Conservation (phyloP, 73 alveolate species). For the Paramecium caudatum region DNA sequence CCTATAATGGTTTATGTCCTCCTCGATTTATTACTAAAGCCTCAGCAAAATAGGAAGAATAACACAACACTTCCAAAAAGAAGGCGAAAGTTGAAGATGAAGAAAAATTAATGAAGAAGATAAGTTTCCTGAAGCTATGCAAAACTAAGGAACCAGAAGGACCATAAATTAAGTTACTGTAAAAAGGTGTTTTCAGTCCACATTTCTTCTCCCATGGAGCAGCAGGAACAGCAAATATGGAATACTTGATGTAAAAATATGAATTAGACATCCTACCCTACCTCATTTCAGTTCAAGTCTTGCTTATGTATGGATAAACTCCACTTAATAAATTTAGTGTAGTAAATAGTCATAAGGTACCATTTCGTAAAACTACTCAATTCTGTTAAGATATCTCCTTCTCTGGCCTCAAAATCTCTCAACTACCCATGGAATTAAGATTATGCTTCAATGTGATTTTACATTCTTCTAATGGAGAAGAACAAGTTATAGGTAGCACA, state of each 20-base stretch:
- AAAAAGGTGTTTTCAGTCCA: slow-evolving; percentile 38
- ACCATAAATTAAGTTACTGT: not conserved
- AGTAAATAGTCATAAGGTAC: slow-evolving; percentile 44
- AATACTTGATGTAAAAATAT: slow-evolving; percentile 53
- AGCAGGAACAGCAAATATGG: slow-evolving; percentile 72
- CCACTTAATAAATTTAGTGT: slow-evolving; percentile 17
- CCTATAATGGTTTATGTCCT: slow-evolving; percentile 75
- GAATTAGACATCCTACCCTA: slow-evolving; percentile 73
- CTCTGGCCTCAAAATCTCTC: slow-evolving; percentile 74
- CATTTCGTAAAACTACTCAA: slow-evolving; percentile 66
- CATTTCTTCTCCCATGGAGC: slow-evolving; percentile 61
- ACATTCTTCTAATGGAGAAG: slow-evolving; percentile 72
- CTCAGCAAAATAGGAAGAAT: slow-evolving; percentile 61
- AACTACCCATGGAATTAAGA: slow-evolving; percentile 79
- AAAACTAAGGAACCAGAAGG: slow-evolving; percentile 31
- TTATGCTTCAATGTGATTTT: slow-evolving; percentile 73
- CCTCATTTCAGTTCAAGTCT: slow-evolving; percentile 67
- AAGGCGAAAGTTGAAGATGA: slow-evolving; percentile 71
- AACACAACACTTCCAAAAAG: slow-evolving; percentile 68
- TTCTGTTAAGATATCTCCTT: slow-evolving; percentile 55
- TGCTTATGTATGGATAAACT: slow-evolving; percentile 77
- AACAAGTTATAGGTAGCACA: slow-evolving; percentile 73
- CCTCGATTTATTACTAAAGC: slow-evolving; percentile 77
- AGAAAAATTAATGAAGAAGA: slow-evolving; percentile 8
- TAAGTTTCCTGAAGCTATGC: not conserved